These are phyloP conservation scores for Thraustotheca clavata DNA, from an alignment of 352 stramenopile genomes.

Conservation along the genomic window DNA sequence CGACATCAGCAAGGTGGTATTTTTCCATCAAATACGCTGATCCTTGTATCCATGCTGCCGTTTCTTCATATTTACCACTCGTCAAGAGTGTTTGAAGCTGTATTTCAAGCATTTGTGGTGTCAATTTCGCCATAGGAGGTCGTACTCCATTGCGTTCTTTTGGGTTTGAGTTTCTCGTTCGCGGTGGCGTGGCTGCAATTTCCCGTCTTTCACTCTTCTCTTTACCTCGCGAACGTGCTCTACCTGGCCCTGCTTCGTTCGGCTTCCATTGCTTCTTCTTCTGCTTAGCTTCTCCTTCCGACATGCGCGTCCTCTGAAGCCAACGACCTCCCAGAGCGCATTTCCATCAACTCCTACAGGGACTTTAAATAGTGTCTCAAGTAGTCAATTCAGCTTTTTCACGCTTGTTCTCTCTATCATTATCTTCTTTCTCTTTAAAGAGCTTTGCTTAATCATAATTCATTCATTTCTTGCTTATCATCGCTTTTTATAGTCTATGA, in stretches of 20 bases:
- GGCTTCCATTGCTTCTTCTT: conserved; percentile 8
- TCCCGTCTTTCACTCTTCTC: conserved; percentile 1
- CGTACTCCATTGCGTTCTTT: background rate
- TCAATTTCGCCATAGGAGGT: background rate
- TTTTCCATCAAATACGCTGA: conserved; percentile 39
- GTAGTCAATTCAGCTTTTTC: too few relatives aligned
- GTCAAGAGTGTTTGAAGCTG: conserved; percentile 49
- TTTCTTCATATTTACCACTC: conserved; percentile 38
- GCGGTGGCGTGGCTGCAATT: background rate
- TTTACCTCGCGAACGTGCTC: conserved; percentile 13
- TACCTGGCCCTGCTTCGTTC: background rate
- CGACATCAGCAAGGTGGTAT: conserved; percentile 73
- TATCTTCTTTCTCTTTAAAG: too few relatives aligned
- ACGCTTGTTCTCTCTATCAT: too few relatives aligned
- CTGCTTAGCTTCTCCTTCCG: conserved; percentile 1
- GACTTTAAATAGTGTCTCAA: background rate
- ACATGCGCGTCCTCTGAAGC: background rate
- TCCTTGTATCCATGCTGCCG: conserved; percentile 58
- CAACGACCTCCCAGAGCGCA: background rate
- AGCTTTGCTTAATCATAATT: too few relatives aligned
- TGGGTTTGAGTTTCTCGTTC: background rate
- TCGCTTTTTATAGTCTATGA: too few relatives aligned
- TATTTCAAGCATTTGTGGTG: conserved; percentile 38
- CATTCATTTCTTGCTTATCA: too few relatives aligned
- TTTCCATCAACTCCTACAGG: background rate